Conservation (phyloP, 2,329 filamentous ascomycete genomes). For the Emydomyces testavorans region DNA sequence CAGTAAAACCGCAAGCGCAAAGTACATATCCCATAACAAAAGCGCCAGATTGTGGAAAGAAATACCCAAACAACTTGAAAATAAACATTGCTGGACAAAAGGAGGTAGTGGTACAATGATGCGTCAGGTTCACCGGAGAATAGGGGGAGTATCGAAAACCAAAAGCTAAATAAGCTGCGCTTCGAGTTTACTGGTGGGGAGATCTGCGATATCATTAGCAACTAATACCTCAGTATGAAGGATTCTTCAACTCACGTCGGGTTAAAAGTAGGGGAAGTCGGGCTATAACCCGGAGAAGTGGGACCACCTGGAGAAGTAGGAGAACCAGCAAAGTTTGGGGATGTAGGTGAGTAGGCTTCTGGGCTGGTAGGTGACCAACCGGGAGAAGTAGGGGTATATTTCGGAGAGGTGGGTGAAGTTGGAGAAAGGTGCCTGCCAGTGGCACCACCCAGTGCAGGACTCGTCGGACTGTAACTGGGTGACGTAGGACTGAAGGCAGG, state of each 20-base stretch:
- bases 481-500: constrained; percentile 47
- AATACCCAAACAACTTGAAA: constrained; percentile 14
- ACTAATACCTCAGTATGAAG: background rate
- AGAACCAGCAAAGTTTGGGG: constrained; percentile 38
- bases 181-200: constrained; percentile 30
- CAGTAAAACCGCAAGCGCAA: background rate
- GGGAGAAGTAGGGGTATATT: constrained; percentile 47
- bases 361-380: constrained; percentile 40
- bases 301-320: constrained; percentile 34
- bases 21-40: constrained; percentile 9
- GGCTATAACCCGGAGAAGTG: constrained; percentile 35
- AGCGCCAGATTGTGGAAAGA: constrained; percentile 12
- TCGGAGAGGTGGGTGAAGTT: constrained; percentile 40
- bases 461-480: constrained; percentile 47
- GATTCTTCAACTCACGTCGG: constrained; percentile 28
- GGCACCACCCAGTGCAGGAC: constrained; percentile 36
- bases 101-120: constrained; percentile 31
- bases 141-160: constrained; percentile 2
- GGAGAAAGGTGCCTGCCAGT: constrained; percentile 33
- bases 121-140: constrained; percentile 17
- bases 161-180: background rate
- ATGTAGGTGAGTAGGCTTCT: constrained; percentile 41
- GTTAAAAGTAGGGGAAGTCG: constrained; percentile 35
- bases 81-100: constrained; percentile 14
- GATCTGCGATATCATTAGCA: constrained; percentile 22